Conservation (phyloP, 1,284 basidiomycete genomes). For the Sanghuangporus baumii region DNA sequence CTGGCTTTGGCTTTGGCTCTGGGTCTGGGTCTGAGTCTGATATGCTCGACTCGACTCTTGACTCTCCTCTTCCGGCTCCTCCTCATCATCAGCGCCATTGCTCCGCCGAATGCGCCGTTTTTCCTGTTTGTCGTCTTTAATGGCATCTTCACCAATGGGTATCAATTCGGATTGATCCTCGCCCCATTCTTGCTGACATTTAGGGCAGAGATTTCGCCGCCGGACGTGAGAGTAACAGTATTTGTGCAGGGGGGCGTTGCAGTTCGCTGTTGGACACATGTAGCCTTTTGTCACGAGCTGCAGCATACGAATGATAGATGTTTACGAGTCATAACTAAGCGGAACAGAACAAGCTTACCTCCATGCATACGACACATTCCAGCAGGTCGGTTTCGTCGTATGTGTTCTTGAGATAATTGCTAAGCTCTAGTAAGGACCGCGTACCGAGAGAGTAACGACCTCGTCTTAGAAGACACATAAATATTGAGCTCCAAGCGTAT, state of each 20-base stretch:
- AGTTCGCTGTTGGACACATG: slow-evolving; percentile 57
- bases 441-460: slow-evolving; percentile 76
- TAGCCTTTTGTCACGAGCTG: slow-evolving; percentile 66
- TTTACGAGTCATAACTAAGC: background rate
- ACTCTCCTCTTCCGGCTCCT: slow-evolving; percentile 39
- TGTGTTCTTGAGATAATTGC: slow-evolving; percentile 65
- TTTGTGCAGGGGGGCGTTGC: slow-evolving; percentile 59
- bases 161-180: slow-evolving; percentile 37
- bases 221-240: slow-evolving; percentile 56
- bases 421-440: slow-evolving; percentile 70
- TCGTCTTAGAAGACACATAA: slow-evolving; percentile 33
- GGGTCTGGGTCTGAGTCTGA: slow-evolving; percentile 19
- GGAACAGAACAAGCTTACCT: slow-evolving; percentile 37
- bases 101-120: slow-evolving; percentile 34
- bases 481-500: slow-evolving; percentile 5
- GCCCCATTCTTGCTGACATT: slow-evolving; percentile 48
- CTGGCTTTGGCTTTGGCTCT: slow-evolving; percentile 27
- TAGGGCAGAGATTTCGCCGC: slow-evolving; percentile 41
- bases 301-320: background rate
- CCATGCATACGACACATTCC: slow-evolving; percentile 72
- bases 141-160: slow-evolving; percentile 61
- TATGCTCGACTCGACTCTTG: slow-evolving; percentile 30
- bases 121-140: slow-evolving; percentile 52
- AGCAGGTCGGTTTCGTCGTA: slow-evolving; percentile 63
- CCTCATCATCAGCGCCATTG: slow-evolving; percentile 31